Base-by-base conservation (phyloP, 306 rosid genomes). In the Rosa rugosa region DNA sequence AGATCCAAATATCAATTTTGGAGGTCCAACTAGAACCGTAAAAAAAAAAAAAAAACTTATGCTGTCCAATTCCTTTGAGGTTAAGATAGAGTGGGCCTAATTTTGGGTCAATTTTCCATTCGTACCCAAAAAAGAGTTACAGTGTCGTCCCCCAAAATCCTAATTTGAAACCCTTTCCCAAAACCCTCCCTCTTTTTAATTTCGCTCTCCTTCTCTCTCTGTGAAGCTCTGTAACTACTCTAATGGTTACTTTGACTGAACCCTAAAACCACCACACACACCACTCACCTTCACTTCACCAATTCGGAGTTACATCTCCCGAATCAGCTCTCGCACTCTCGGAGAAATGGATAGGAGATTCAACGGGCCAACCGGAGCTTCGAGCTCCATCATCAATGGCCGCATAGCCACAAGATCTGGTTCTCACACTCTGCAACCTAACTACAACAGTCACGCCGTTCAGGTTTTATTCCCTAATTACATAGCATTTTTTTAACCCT, bases 401-500 rank as follows among this genome's bases (percentile, higher is more conserved):
- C 79, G 86, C 74, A 40, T 69, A 60, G 34, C 76, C 66, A 27
- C 80, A 18, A 82, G 83, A 77, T 88, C 88, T 54, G 77, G 78
- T 34, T 82, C 86, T n/a, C 83, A 82, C 1, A 45, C 84, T 57
- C 76, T 77, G 42, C 89, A 75, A 31, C 96, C 97, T 6, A 84
- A 89, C 81, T 93, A 84, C 82, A 85, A 83, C 76, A 90, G 86
- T 74, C 90, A 72, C 74, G 86, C 84, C 69, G 99, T 91, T 82
- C 96, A 91, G 97, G 98, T 93, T 42, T 41, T 3, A 20, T 46
- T 62, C 60, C 51, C 12, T 57, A 1, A 11, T 62, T 51, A 68
- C 57, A 64, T 71, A 31, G 44, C 79, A 72, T 34, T 59, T 67
- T 16, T 50, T 25, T 79, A 69, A 85, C 96, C 92, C 91, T 87